Evolutionary conservation across 2,329 filamentous ascomycete genomes (phyloP).

Genomic region (Stachybotrys chlorohalonatus): DNA sequence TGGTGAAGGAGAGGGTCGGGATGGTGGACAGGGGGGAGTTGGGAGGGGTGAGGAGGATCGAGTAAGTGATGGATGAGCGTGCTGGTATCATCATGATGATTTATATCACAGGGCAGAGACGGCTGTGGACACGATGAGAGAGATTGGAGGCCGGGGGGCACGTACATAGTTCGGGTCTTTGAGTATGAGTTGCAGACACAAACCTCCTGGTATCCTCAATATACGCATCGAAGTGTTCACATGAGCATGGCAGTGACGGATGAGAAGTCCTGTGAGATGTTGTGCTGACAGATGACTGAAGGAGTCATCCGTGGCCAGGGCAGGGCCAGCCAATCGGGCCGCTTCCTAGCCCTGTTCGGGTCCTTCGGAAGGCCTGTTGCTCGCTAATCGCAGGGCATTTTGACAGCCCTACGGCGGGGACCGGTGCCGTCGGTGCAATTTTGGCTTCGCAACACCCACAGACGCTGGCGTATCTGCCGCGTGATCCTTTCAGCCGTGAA

Average conservation of each 20-base stretch:
- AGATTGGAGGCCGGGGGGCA: neutral
- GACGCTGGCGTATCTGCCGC: no score
- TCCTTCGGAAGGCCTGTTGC: neutral
- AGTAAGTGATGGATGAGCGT: conserved; percentile 7
- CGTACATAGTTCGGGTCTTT: neutral
- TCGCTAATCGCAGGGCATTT: no score
- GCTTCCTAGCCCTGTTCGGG: neutral
- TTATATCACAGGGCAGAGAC: neutral
- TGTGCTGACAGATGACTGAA: neutral
- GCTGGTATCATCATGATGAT: neutral
- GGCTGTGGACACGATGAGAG: neutral
- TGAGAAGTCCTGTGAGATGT: neutral
- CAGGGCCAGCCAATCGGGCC: neutral
- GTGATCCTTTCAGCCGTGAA: no score
- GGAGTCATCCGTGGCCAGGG: neutral
- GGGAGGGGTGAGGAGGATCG: conserved; percentile 35
- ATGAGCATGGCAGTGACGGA: no score
- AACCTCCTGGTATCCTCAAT: no score
- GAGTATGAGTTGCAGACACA: no score
- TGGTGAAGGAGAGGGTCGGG: conserved; percentile 36
- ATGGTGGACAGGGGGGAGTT: conserved; percentile 40
- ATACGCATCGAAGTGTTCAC: no score
- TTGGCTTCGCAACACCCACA: neutral
- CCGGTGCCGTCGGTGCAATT: neutral
- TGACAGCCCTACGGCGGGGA: no score